These are phyloP conservation scores for Sclerotinia spermophila DNA, from an alignment of 2,329 filamentous ascomycete genomes.

Conservation along the genomic window DNA sequence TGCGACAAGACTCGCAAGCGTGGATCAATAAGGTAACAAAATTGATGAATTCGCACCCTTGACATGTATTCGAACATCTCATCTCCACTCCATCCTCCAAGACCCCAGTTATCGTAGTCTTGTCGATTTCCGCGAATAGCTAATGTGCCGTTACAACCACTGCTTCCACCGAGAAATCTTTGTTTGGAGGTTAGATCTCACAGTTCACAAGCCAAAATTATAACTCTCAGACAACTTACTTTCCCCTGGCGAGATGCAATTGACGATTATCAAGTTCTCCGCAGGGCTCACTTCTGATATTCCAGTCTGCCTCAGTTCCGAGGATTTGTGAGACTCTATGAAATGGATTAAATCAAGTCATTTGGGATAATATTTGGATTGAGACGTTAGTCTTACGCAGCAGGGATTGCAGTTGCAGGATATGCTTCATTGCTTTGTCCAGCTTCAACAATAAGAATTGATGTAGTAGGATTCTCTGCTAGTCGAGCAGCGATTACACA, in stretches of 20 bases:
- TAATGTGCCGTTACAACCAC: not conserved
- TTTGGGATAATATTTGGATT: too few relatives aligned
- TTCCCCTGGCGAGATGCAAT: not conserved
- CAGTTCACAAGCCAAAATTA: not conserved
- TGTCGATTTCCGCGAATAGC: not conserved
- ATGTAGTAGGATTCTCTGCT: not conserved
- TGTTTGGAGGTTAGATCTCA: not conserved
- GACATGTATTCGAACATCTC: constrained; percentile 1
- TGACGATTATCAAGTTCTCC: not conserved
- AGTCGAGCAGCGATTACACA: not conserved
- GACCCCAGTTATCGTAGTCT: not conserved
- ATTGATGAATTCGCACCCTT: not conserved
- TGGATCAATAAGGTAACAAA: not conserved
- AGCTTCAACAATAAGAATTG: not conserved
- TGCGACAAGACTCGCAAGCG: not conserved
- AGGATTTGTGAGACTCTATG: not conserved
- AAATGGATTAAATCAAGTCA: not conserved
- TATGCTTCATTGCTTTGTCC: not conserved
- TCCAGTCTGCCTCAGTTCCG: not conserved
- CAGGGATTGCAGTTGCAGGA: not conserved
- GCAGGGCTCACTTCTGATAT: not conserved
- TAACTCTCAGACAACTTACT: not conserved
- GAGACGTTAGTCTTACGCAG: not conserved
- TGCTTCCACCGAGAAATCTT: not conserved
- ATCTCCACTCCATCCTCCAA: not conserved